These are phyloP conservation scores for Aristolochia contorta DNA, from an alignment of 164 flowering plant species.

Conservation along the genomic window DNA sequence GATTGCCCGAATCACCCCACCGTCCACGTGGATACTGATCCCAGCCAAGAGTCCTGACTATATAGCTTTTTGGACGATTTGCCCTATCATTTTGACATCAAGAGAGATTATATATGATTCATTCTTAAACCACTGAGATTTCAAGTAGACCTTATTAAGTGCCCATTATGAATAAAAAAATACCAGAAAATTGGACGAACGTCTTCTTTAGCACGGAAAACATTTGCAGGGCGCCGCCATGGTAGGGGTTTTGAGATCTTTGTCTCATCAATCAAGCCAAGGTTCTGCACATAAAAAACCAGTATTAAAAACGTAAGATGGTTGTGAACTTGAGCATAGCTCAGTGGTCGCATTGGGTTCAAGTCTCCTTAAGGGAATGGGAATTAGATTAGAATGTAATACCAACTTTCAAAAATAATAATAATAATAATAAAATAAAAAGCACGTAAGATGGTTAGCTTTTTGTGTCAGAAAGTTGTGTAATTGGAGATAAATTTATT, in stretches of 20 bases:
- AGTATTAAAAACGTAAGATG: background rate
- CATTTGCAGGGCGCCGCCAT: constrained; percentile 86
- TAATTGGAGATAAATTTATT: too few species aligned
- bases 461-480: too few species aligned
- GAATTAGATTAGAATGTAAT: too few species aligned
- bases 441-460: too few species aligned
- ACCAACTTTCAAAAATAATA: too few species aligned
- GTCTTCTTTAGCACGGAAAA: constrained; percentile 76
- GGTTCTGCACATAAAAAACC: constrained; percentile 42
- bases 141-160: too few species aligned
- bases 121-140: too few species aligned
- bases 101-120: constrained; percentile 1
- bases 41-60: constrained; percentile 79
- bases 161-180: constrained; percentile 1
- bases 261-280: constrained; percentile 83
- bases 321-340: too few species aligned
- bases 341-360: too few species aligned
- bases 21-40: constrained; percentile 86
- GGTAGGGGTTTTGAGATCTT: constrained; percentile 80
- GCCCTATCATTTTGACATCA: constrained; percentile 48
- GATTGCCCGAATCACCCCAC: constrained; percentile 84
- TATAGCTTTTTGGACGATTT: constrained; percentile 91
- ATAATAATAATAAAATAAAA: too few species aligned
- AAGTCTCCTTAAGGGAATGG: too few species aligned
- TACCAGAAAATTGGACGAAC: constrained; percentile 98